Conservation (phyloP, 139 green algal species). For the Coccomyxa sp. region DNA sequence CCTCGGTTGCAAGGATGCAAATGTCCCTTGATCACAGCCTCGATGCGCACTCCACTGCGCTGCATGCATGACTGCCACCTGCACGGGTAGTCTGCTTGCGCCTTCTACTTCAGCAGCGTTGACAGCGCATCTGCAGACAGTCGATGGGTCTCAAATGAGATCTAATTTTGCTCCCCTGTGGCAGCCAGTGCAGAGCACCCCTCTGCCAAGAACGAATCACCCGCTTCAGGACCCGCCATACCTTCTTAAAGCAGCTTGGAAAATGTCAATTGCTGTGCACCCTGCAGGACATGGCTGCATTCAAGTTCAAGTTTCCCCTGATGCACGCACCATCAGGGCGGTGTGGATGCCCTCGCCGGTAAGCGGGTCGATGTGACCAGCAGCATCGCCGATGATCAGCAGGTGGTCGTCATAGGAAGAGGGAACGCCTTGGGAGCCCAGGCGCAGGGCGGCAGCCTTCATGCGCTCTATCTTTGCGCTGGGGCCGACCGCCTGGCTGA, state of each 20-base stretch:
- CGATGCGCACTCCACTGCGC: no score
- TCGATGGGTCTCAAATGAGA: background rate
- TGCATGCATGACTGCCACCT: no score
- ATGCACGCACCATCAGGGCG: constrained; percentile 72
- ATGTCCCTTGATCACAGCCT: no score
- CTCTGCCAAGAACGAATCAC: no score
- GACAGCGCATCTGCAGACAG: background rate
- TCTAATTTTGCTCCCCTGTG: no score
- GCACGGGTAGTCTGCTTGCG: background rate
- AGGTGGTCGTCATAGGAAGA: constrained; percentile 81
- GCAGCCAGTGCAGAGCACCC: no score
- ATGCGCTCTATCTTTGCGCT: constrained; percentile 90
- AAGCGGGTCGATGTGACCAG: constrained; percentile 87
- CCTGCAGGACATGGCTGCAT: no score
- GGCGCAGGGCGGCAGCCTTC: constrained; percentile 69
- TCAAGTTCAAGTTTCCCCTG: no score
- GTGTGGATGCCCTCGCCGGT: constrained; percentile 90
- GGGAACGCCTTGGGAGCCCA: constrained; percentile 66
- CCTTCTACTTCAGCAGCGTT: background rate
- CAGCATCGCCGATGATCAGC: constrained; percentile 84
- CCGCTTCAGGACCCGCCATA: no score
- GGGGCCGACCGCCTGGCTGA: constrained; percentile 68
- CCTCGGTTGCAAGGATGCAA: background rate
- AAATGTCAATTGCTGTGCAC: no score
- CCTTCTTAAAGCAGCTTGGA: no score